phyloP scores from a whole-genome alignment of 2,329 filamentous ascomycete species.

The Hirsutella thompsonii region DNA sequence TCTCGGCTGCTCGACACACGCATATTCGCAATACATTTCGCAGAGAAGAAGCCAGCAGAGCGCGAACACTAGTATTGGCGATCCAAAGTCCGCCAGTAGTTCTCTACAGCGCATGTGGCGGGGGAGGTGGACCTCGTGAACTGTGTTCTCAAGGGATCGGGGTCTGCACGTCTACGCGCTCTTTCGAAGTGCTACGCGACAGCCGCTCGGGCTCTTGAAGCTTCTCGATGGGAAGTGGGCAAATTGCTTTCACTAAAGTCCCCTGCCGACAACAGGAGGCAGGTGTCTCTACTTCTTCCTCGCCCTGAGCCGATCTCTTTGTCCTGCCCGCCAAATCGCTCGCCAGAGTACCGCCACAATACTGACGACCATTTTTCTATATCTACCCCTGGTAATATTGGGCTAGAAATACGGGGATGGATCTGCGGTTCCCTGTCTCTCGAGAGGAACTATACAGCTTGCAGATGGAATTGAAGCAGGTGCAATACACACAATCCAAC shows the following conservation, averaged over 20 bases:
- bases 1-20: no score
- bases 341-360: no score
- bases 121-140: conserved; percentile 27
- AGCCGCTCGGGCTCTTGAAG: neutral
- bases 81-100: conserved; percentile 15
- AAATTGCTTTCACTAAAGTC: neutral
- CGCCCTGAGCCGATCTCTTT: neutral
- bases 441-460: conserved; percentile 55
- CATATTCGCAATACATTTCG: neutral
- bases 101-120: conserved; percentile 29
- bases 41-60: neutral
- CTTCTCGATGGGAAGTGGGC: conserved; percentile 3
- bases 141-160: conserved; percentile 18
- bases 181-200: neutral
- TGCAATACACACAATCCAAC: conserved; percentile 48
- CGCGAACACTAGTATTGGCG: conserved; percentile 3
- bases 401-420: conserved; percentile 35
- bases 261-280: neutral
- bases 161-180: conserved; percentile 12
- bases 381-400: neutral
- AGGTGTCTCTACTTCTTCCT: neutral
- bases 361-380: neutral
- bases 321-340: no score
- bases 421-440: conserved; percentile 45
- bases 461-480: conserved; percentile 58